A percentile compares a stretch with the other conserved stretches of the same genome.
Conservation (phyloP, 2,329 filamentous ascomycete genomes). For the Pseudogymnoascus sp. region DNA sequence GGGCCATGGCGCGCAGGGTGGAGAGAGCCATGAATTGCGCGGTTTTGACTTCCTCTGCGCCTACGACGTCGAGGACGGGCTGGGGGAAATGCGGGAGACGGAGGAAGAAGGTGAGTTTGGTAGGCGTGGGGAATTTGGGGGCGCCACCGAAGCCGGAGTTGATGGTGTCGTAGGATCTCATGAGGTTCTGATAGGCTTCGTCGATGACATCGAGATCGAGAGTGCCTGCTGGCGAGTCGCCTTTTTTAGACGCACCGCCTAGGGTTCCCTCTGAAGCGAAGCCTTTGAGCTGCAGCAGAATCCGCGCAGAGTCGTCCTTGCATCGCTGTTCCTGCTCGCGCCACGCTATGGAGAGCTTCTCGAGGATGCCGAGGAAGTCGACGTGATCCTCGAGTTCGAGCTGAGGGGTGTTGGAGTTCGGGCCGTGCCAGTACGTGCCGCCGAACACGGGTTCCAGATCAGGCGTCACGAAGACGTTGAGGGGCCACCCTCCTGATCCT, state of each 20-base stretch:
- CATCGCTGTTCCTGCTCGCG: constrained; percentile 75
- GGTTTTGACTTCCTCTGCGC: constrained; percentile 63
- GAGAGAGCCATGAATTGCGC: constrained; percentile 72
- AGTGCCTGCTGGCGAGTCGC: constrained; percentile 45
- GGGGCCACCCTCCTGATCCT: constrained; percentile 82
- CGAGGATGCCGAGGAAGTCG: constrained; percentile 75
- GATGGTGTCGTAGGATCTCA: constrained; percentile 66
- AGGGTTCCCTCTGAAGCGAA: constrained; percentile 85
- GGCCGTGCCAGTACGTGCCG: constrained; percentile 81
- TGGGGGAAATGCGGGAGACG: constrained; percentile 62
- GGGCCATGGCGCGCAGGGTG: constrained; percentile 71
- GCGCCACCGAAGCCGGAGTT: constrained; percentile 72
- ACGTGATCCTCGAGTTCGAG: constrained; percentile 46
- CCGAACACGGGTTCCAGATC: constrained; percentile 91
- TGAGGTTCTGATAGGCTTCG: constrained; percentile 77
- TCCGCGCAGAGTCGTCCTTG: constrained; percentile 73
- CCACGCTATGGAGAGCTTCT: constrained; percentile 72
- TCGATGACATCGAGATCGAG: constrained; percentile 87
- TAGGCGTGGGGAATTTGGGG: constrained; percentile 85
- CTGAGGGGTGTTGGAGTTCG: constrained; percentile 32
- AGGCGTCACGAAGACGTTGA: constrained; percentile 94
- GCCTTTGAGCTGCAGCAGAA: constrained; percentile 69
- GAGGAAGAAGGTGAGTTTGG: constrained; percentile 76
- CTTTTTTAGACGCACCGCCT: constrained; percentile 25
- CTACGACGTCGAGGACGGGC: constrained; percentile 79